Evolutionary conservation across 192 early-diverging fungal genomes (phyloP).

Genomic region (Linderina pennispora): DNA sequence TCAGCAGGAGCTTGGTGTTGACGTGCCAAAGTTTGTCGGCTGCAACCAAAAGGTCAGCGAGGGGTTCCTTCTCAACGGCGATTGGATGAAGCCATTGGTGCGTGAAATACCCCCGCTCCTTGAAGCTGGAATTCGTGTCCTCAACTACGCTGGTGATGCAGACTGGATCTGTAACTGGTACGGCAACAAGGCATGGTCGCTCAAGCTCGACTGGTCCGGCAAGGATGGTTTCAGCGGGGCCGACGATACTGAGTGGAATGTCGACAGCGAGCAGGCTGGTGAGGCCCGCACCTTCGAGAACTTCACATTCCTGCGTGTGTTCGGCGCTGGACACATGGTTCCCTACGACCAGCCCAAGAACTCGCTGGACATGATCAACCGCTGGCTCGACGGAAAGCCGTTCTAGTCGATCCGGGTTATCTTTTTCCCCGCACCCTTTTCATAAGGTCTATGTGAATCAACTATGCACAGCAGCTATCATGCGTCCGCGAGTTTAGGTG

Average conservation of each 20-base stretch:
- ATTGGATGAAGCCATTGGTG: slow-evolving; percentile 74
- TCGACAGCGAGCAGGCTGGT: slow-evolving; percentile 44
- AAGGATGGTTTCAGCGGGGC: slow-evolving; percentile 62
- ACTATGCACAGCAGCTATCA: too few relatives aligned
- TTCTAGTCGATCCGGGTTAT: too few relatives aligned
- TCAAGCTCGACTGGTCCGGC: slow-evolving; percentile 78
- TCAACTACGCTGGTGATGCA: slow-evolving; percentile 85
- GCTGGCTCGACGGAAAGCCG: too few relatives aligned
- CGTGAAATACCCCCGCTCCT: slow-evolving; percentile 56
- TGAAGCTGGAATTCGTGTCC: slow-evolving; percentile 63
- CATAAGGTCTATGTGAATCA: too few relatives aligned
- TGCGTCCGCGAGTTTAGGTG: too few relatives aligned
- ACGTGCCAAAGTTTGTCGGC: slow-evolving; percentile 50
- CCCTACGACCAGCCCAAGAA: slow-evolving; percentile 82
- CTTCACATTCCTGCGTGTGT: slow-evolving; percentile 76
- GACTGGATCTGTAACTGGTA: slow-evolving; percentile 86
- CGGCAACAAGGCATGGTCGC: slow-evolving; percentile 76
- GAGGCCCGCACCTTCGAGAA: slow-evolving; percentile 58
- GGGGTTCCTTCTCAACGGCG: slow-evolving; percentile 75
- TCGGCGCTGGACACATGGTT: slow-evolving; percentile 81
- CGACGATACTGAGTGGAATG: slow-evolving; percentile 66
- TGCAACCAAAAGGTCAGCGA: slow-evolving; percentile 76
- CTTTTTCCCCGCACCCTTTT: too few relatives aligned
- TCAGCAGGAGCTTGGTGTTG: slow-evolving; percentile 61
- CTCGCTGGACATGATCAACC: slow-evolving; percentile 74